A percentile compares a stretch with the other conserved stretches of the same genome.
These are phyloP conservation scores for Phytopythium litorale DNA, from an alignment of 352 stramenopile genomes.

Conservation along the genomic window DNA sequence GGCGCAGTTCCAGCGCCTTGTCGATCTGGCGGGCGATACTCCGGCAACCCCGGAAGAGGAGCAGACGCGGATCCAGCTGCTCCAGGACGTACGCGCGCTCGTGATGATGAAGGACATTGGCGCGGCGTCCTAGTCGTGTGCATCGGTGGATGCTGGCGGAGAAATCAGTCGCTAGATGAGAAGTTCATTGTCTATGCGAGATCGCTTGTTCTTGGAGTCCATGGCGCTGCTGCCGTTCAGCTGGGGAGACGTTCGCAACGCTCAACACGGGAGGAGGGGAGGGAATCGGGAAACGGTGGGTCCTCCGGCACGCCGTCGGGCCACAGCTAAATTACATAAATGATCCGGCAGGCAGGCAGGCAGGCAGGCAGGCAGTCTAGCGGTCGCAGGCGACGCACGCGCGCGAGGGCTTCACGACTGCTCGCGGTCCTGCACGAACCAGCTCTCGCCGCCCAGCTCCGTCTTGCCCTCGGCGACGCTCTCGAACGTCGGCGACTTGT, in stretches of 20 bases:
- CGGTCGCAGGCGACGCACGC: too few relatives aligned
- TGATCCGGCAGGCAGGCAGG: not conserved
- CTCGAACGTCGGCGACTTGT: conserved; percentile 78
- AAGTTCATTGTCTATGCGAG: too few relatives aligned
- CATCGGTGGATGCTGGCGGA: not conserved
- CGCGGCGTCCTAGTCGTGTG: conserved; percentile 9
- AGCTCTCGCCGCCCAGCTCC: conserved; percentile 49
- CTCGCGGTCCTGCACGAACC: conserved; percentile 43
- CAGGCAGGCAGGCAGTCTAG: not conserved
- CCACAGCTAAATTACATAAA: conserved; percentile 8
- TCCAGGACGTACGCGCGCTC: conserved; percentile 21
- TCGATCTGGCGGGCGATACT: conserved; percentile 10
- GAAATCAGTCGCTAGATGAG: not conserved
- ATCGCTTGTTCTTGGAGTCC: too few relatives aligned
- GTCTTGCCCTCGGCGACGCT: conserved; percentile 35
- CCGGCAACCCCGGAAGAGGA: conserved; percentile 7
- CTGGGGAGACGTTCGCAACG: too few relatives aligned
- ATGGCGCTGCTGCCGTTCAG: too few relatives aligned
- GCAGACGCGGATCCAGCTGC: conserved; percentile 13
- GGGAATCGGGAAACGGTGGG: not conserved
- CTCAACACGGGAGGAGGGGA: too few relatives aligned
- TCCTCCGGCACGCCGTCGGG: not conserved
- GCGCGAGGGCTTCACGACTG: not conserved
- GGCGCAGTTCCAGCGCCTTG: conserved; percentile 24
- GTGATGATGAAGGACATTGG: conserved; percentile 39